A percentile compares a stretch with the other conserved stretches of the same genome.
These are phyloP conservation scores for Talaromyces sp. DNA, from an alignment of 2,329 filamentous ascomycete genomes.

Conservation along the genomic window DNA sequence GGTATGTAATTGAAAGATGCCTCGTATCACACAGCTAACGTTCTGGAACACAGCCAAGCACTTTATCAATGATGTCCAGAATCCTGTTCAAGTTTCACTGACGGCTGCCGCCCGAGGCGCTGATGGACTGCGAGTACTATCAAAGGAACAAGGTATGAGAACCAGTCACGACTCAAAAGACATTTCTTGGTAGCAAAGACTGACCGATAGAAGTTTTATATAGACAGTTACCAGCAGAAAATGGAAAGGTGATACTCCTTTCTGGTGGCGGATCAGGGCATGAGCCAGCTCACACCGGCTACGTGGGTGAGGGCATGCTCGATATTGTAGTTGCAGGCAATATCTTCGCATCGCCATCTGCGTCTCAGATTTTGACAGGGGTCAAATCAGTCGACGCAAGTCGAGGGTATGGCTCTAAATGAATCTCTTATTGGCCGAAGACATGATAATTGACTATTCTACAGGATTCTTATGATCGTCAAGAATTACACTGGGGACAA, in stretches of 20 bases:
- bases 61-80: not conserved
- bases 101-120: not conserved
- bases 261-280: conserved; percentile 8
- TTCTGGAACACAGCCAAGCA: not conserved
- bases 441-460: too few species aligned
- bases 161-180: too few species aligned
- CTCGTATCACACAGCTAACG: not conserved
- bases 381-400: not conserved
- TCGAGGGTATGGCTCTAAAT: not conserved
- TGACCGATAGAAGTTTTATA: not conserved
- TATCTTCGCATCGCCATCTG: conserved; percentile 8
- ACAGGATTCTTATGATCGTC: conserved; percentile 5
- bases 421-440: not conserved
- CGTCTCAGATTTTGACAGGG: not conserved
- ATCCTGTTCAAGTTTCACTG: not conserved
- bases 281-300: conserved; percentile 12
- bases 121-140: not conserved
- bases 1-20: not conserved
- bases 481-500: conserved; percentile 15
- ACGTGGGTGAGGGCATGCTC: conserved; percentile 11
- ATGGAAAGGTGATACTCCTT: not conserved
- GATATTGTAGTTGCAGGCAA: conserved; percentile 1
- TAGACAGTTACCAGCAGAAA: not conserved
- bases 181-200: too few species aligned
- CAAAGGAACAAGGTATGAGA: not conserved